Evolutionary conservation across 2,329 filamentous ascomycete genomes (phyloP), one percentile per base, ranked within the genome.

Genomic region (Septoria linicola): DNA sequence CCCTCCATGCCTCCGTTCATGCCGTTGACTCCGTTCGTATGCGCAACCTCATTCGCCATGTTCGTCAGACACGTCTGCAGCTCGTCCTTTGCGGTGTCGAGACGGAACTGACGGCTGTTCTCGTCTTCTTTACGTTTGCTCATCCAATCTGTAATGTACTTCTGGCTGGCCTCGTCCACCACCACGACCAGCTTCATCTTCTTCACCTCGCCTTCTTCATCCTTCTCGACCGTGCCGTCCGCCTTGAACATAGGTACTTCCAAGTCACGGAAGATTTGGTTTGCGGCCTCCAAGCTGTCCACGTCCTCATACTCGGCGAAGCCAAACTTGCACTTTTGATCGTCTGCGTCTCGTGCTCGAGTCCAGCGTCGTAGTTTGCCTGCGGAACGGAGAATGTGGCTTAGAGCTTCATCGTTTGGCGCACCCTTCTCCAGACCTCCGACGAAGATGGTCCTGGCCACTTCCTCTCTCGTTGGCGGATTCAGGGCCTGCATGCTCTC

Each of bases 281-380:
- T 83, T 36, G 92, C 93, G 37, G 85, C 85, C 68, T 86, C 84
- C 60, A 99, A 77, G 59, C 90, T 92, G 70, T 96, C 88, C 19
- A 85, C 83, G 69, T 97, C 91, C 57, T 96, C 92, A 70, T 88
- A 99, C 71, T 96, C 88, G 53, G 92, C 93, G 72, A 99, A 97
- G 11, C 92, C 93, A 75, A 97, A 97, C 57, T 85, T 86, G 71
- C 86, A 85, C 49, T 84, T 84, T 72, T 92, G 93, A 59, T 87
- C 83, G 59, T 89, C 84, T n/a, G 86, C 83, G 68, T 88, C 83
- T 14, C 81, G 82, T 27, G 84, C 85, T 54, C 89, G 78, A 57
- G 91, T 90, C 90, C 91, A 99, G 63, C 89, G 84, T 58, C 87
- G 83, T 56, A 99, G 72, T 58, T 67, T 69, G 34, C 91, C 91